phyloP scores from a whole-genome alignment of 768 basidiomycete species.

The Dioszegia hungarica region DNA sequence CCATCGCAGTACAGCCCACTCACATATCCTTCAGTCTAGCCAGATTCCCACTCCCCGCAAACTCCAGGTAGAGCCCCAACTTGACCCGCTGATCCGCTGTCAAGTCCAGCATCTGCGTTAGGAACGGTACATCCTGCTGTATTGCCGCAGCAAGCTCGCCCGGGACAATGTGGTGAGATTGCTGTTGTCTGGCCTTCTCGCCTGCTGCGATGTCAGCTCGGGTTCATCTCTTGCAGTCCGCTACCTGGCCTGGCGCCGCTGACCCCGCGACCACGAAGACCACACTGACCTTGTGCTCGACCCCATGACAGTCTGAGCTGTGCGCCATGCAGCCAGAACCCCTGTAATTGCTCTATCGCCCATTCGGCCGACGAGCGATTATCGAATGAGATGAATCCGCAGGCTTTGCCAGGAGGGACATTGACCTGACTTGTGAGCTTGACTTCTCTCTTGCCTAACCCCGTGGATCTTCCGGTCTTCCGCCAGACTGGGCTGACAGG shows the following conservation, averaged over 20 bases:
- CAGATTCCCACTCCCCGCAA: neutral
- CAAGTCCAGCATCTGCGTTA: conserved; percentile 1
- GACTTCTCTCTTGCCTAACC: neutral
- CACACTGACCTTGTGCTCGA: neutral
- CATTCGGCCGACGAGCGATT: conserved; percentile 8
- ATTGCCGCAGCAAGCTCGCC: neutral
- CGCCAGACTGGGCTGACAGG: too few relatives aligned
- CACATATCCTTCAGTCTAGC: conserved; percentile 3
- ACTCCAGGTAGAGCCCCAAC: conserved; percentile 2
- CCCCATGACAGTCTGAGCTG: conserved; percentile 9
- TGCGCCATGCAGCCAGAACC: conserved; percentile 6
- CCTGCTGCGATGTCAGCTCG: neutral
- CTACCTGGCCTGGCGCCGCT: neutral
- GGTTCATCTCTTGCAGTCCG: neutral
- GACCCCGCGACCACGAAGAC: too few relatives aligned
- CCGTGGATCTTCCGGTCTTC: too few relatives aligned
- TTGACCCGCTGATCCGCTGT: conserved; percentile 1
- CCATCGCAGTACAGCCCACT: neutral
- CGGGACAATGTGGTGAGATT: neutral
- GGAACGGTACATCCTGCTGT: neutral
- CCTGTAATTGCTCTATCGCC: conserved; percentile 11
- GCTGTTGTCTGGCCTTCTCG: conserved; percentile 5
- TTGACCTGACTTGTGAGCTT: neutral
- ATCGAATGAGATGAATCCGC: conserved; percentile 11
- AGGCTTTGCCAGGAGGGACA: conserved; percentile 1